Base-by-base conservation (phyloP, 2,329 filamentous ascomycete genomes). In the Aspergillus eucalypticola region DNA sequence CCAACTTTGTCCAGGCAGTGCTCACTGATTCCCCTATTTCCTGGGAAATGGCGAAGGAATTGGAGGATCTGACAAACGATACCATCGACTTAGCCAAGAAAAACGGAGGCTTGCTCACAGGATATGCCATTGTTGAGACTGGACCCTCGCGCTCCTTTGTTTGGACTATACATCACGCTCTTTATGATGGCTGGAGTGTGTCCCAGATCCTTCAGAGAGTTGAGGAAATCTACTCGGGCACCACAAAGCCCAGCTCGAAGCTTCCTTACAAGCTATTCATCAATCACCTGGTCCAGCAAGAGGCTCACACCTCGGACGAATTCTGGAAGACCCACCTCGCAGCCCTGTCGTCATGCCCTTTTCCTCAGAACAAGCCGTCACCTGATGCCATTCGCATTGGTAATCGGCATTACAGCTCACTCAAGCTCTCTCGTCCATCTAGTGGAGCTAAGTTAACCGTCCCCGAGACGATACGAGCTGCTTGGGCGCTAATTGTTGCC, bases 401-500 rank as follows among this genome's bases (percentile, higher is more conserved):
- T n/a, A 73, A 69, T 27, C 66, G 62, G 1, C 70, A 71, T 29
- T 52, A 64, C 17, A 65, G 68, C 53, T 70, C 49, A 3, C 58
- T 73, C 17, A 60, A 67, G 5, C 56, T 75, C 8, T 64, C 64
- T 4, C 65, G 67, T 15, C 55, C 54, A 3, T 13, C 61, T 1
- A 63, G 65, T 19, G 64, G 60, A 4, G 56, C 71, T 6, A 67
- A 70, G 5, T 62, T 72, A 10, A 86, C 83, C 0, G 61, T 82
- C 0, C 81, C 83, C 0, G 82, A 78, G 35, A 65, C 85, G 2
- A 73, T 86, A 0, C 82, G 84, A 56, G 75, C 82, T 27, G 76
- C 77, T 0, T 86, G 84, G 84, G 80, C 79, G 1, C 73, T 85
- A 19, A 75, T 83, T 0, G 67, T 86, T 3, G 75, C 79, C 2